Evolutionary conservation across 345 rosid species (phyloP).

Genomic region (Aurinia saxatilis): DNA sequence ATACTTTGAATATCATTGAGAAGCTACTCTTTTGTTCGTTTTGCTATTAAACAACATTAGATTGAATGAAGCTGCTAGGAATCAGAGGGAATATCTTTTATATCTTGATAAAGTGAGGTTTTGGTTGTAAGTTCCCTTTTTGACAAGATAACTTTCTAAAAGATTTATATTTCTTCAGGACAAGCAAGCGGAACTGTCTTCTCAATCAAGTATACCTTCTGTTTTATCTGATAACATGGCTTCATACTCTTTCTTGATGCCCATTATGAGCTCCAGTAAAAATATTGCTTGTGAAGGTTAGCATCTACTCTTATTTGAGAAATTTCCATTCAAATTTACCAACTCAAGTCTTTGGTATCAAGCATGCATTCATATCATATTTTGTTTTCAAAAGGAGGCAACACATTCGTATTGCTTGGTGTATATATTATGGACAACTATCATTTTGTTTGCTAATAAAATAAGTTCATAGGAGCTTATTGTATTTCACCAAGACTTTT

Average conservation of each 20-base stretch:
- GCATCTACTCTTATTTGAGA: constrained; percentile 2
- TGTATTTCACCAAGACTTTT: too few relatives aligned
- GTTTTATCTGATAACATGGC: constrained; percentile 41
- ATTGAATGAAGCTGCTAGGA: not conserved
- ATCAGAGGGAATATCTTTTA: not conserved
- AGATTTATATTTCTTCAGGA: constrained; percentile 56
- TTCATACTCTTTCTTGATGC: constrained; percentile 43
- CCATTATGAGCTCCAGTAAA: constrained; percentile 36
- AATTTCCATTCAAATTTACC: not conserved
- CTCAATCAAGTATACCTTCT: constrained; percentile 38
- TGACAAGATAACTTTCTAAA: not conserved
- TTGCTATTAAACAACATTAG: too few relatives aligned
- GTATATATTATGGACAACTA: too few relatives aligned
- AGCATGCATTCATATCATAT: not conserved
- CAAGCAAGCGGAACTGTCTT: constrained; percentile 53
- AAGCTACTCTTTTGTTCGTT: not conserved
- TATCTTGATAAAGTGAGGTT: not conserved
- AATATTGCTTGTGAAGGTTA: constrained; percentile 50
- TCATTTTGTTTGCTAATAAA: too few relatives aligned
- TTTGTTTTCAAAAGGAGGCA: not conserved
- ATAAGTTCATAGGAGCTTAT: too few relatives aligned
- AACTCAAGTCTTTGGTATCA: not conserved
- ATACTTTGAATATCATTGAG: not conserved
- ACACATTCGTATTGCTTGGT: not conserved
- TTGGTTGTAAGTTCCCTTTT: not conserved